Conservation (phyloP, 768 basidiomycete genomes). For the Termitomyces sp. region DNA sequence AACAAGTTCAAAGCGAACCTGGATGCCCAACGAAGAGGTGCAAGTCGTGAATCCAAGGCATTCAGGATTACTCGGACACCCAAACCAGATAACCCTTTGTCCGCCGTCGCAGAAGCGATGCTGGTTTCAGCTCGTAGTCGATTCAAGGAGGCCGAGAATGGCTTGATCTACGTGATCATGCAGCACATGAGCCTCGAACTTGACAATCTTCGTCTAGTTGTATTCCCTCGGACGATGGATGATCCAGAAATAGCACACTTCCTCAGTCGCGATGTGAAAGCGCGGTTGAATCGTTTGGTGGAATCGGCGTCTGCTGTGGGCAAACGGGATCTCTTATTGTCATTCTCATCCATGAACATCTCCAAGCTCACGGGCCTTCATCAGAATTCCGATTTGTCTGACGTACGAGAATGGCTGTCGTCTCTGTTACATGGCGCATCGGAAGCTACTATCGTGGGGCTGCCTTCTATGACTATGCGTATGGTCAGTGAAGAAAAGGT, state of each 20-base stretch:
- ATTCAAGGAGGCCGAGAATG: slow-evolving; percentile 61
- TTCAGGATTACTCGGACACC: slow-evolving; percentile 70
- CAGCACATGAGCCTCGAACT: slow-evolving; percentile 74
- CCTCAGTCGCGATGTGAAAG: slow-evolving; percentile 60
- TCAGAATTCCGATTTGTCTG: slow-evolving; percentile 29
- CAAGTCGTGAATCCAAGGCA: slow-evolving; percentile 70
- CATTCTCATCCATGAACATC: slow-evolving; percentile 72
- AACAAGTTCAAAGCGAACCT: slow-evolving; percentile 74
- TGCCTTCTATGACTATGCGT: slow-evolving; percentile 77
- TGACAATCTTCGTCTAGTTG: slow-evolving; percentile 55
- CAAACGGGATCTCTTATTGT: slow-evolving; percentile 61
- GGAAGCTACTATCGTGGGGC: slow-evolving; percentile 71
- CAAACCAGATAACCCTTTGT: slow-evolving; percentile 74
- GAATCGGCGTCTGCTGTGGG: slow-evolving; percentile 41
- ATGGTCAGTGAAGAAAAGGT: slow-evolving; percentile 67
- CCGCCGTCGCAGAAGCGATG: slow-evolving; percentile 84
- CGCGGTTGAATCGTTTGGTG: slow-evolving; percentile 61
- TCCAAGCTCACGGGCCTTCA: slow-evolving; percentile 63
- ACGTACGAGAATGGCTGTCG: slow-evolving; percentile 54
- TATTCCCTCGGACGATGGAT: slow-evolving; percentile 76
- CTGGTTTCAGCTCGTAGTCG: slow-evolving; percentile 65
- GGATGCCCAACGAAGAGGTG: slow-evolving; percentile 67
- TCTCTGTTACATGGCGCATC: slow-evolving; percentile 52
- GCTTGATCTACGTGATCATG: slow-evolving; percentile 53
- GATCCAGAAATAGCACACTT: slow-evolving; percentile 78